A percentile compares a stretch with the other conserved stretches of the same genome.
Conservation (phyloP, 2,329 filamentous ascomycete genomes). For the Epichloe baconii region DNA sequence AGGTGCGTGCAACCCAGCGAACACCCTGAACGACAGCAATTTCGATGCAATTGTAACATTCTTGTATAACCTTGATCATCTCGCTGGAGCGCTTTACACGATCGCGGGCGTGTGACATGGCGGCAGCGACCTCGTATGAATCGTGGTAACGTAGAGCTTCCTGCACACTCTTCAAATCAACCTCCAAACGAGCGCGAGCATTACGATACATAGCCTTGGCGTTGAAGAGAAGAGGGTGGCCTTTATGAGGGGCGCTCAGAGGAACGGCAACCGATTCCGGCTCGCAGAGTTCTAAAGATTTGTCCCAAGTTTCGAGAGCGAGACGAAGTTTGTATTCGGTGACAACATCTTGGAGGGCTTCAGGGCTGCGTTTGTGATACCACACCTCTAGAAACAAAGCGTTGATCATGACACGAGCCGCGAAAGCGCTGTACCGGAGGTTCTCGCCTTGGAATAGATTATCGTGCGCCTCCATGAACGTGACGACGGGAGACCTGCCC, state of each 20-base stretch:
- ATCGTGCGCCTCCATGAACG: constrained; percentile 88
- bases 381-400: constrained; percentile 95
- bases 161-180: constrained; percentile 90
- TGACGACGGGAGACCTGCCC: constrained; percentile 57
- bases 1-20: constrained; percentile 95
- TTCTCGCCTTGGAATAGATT: constrained; percentile 89
- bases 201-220: constrained; percentile 96
- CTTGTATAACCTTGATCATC: constrained; percentile 97
- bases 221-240: constrained; percentile 94
- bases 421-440: constrained; percentile 88
- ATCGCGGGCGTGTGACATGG: constrained; percentile 89
- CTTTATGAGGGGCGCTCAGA: constrained; percentile 86
- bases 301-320: constrained; percentile 97
- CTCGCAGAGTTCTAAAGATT: constrained; percentile 85
- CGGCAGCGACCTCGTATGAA: constrained; percentile 88
- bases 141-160: constrained; percentile 95
- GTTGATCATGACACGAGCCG: constrained; percentile 97
- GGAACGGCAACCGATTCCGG: constrained; percentile 80
- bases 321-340: constrained; percentile 96
- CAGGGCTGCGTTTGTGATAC: constrained; percentile 98
- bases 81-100: constrained; percentile 89
- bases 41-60: constrained; percentile 96
- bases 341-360: constrained; percentile 91
- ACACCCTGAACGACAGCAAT: constrained; percentile 89
- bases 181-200: constrained; percentile 79